phyloP scores from a whole-genome alignment of 2,329 filamentous ascomycete species.

The Passalora sequoiae region DNA sequence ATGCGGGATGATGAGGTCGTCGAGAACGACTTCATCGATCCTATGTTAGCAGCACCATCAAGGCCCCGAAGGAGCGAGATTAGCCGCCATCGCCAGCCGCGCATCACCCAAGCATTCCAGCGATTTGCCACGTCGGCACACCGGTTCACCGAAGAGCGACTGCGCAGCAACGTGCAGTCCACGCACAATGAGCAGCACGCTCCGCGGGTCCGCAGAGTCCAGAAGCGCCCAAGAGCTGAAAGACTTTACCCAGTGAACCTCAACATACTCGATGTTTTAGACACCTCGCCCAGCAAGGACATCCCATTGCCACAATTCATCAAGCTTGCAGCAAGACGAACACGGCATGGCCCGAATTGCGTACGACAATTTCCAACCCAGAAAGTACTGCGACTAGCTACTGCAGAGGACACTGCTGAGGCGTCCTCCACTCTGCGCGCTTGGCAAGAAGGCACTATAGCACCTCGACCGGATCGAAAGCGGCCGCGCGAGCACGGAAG shows the following conservation, averaged over 20 bases:
- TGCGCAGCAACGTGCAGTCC: neutral
- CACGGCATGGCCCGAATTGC: slow-evolving; percentile 43
- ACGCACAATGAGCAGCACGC: neutral
- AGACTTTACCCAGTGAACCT: no score
- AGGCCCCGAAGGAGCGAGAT: slow-evolving; percentile 14
- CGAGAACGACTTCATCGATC: slow-evolving; percentile 44
- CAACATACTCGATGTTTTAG: slow-evolving; percentile 50
- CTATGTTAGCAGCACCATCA: slow-evolving; percentile 32
- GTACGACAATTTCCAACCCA: slow-evolving; percentile 49
- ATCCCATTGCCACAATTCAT: slow-evolving; percentile 47
- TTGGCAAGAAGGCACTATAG: slow-evolving; percentile 46
- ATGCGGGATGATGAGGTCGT: slow-evolving; percentile 35
- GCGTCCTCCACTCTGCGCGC: slow-evolving; percentile 46
- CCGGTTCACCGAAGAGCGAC: slow-evolving; percentile 22
- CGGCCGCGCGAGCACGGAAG: neutral
- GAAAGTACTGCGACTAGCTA: slow-evolving; percentile 51
- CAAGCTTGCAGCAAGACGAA: slow-evolving; percentile 51
- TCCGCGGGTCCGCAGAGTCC: neutral
- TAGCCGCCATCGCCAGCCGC: slow-evolving; percentile 34
- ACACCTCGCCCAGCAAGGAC: slow-evolving; percentile 29
- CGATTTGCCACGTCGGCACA: slow-evolving; percentile 1
- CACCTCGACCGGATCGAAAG: slow-evolving; percentile 1
- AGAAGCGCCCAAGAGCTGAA: slow-evolving; percentile 21
- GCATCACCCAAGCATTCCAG: slow-evolving; percentile 35
- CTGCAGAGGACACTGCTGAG: slow-evolving; percentile 51